A percentile compares a stretch with the other conserved stretches of the same genome.
These are phyloP conservation scores for Fusarium sp. DNA, from an alignment of 2,329 filamentous ascomycete genomes.

Conservation along the genomic window DNA sequence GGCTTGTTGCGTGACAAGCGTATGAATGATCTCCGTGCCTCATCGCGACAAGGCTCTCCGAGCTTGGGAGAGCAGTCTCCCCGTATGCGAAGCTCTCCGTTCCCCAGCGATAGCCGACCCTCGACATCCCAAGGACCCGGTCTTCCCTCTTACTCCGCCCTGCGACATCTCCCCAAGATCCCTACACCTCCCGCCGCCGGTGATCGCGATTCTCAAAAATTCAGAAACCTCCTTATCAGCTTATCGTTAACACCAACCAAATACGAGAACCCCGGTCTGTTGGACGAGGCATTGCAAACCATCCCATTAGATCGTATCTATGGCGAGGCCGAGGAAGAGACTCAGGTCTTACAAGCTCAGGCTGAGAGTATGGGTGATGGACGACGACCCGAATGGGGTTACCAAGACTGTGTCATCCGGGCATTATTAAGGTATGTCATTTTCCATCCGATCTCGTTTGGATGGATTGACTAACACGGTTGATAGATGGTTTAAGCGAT, in stretches of 20 bases:
- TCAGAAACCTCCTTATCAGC: conserved; percentile 83
- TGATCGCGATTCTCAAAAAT: conserved; percentile 76
- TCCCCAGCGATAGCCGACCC: conserved; percentile 54
- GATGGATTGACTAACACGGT: conserved; percentile 25
- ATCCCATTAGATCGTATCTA: conserved; percentile 94
- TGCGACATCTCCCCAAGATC: conserved; percentile 62
- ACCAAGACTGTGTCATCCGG: conserved; percentile 95
- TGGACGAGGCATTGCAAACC: conserved; percentile 88
- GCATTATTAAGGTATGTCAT: conserved; percentile 79
- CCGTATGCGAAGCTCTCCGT: conserved; percentile 54
- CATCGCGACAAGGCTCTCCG: conserved; percentile 69
- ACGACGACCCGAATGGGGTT: conserved; percentile 88
- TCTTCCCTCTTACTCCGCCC: conserved; percentile 59
- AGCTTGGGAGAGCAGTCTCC: conserved; percentile 60
- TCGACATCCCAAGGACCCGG: conserved; percentile 57
- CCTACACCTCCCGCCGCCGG: conserved; percentile 76
- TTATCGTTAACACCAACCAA: conserved; percentile 89
- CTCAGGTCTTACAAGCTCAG: conserved; percentile 85
- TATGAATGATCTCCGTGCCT: conserved; percentile 76
- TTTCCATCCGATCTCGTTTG: background rate
- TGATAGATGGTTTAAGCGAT: conserved; percentile 84
- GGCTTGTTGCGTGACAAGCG: conserved; percentile 86
- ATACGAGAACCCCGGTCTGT: conserved; percentile 93
- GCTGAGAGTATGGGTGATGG: conserved; percentile 87
- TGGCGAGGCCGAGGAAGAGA: conserved; percentile 92